Evolutionary conservation across 2,329 filamentous ascomycete species (phyloP).

Genomic region (Colletotrichum sp.): DNA sequence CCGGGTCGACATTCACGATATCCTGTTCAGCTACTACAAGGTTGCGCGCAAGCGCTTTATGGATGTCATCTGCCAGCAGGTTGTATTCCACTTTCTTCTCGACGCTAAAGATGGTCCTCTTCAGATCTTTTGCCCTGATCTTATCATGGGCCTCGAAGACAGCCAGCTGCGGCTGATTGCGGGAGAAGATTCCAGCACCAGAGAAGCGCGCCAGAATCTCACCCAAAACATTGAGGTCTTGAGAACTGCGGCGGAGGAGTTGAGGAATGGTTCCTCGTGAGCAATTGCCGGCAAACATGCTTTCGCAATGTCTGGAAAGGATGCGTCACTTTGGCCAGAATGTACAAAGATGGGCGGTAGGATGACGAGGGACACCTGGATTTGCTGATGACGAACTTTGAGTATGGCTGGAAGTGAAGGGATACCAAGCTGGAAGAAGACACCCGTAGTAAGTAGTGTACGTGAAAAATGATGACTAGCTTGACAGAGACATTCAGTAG

Average conservation of each 20-base stretch:
- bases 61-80: slow-evolving; percentile 66
- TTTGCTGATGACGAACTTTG: not conserved
- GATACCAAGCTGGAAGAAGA: not conserved
- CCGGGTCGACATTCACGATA: slow-evolving; percentile 62
- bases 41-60: slow-evolving; percentile 66
- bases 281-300: accelerated
- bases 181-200: slow-evolving; percentile 52
- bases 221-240: not conserved
- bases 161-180: slow-evolving; percentile 61
- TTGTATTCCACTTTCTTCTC: slow-evolving; percentile 58
- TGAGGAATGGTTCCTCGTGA: not conserved
- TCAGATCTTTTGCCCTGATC: slow-evolving; percentile 54
- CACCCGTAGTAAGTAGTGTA: not conserved
- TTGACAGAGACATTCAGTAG: accelerated
- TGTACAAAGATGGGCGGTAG: not conserved
- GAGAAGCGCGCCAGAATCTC: not conserved
- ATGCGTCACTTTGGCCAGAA: not conserved
- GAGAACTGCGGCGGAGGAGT: not conserved
- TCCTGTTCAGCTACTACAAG: slow-evolving; percentile 66
- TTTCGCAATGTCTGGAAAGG: not conserved
- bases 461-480: not conserved
- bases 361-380: not conserved
- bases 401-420: not conserved
- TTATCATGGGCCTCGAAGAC: slow-evolving; percentile 51
- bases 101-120: slow-evolving; percentile 54